phyloP scores from a whole-genome alignment of 306 rosid genomes.

The Sesbania bispinosa region DNA sequence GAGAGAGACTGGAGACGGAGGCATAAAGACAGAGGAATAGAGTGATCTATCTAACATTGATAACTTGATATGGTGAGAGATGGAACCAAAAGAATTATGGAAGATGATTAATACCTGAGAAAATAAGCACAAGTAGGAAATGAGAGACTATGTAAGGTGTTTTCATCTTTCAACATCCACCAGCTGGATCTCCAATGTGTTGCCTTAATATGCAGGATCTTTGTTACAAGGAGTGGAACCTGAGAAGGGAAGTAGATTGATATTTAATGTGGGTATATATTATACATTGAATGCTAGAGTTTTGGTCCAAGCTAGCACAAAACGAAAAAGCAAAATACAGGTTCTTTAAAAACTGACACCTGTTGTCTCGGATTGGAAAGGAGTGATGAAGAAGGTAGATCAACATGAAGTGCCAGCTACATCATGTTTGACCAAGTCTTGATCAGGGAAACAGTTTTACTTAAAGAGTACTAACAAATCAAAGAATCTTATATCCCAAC shows the following conservation, averaged over 20 bases:
- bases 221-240: not conserved
- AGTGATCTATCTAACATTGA: too few relatives aligned
- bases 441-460: not conserved
- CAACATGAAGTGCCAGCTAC: not conserved
- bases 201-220: not conserved
- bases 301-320: not conserved
- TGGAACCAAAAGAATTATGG: not conserved
- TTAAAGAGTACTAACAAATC: constrained; percentile 16
- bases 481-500: constrained; percentile 21
- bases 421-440: not conserved
- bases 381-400: constrained; percentile 13
- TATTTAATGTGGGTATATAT: not conserved
- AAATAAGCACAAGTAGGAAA: constrained; percentile 35
- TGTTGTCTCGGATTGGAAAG: not conserved
- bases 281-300: not conserved
- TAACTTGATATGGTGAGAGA: too few relatives aligned
- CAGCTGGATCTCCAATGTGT: not conserved
- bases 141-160: constrained; percentile 17
- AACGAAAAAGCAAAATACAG: not conserved
- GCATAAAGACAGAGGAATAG: too few relatives aligned
- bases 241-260: not conserved
- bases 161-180: constrained; percentile 45
- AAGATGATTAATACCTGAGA: constrained; percentile 38
- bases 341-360: constrained; percentile 7
- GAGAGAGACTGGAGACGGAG: too few relatives aligned